phyloP scores from a whole-genome alignment of 768 basidiomycete species.

The Hypsizygus marmoreus region DNA sequence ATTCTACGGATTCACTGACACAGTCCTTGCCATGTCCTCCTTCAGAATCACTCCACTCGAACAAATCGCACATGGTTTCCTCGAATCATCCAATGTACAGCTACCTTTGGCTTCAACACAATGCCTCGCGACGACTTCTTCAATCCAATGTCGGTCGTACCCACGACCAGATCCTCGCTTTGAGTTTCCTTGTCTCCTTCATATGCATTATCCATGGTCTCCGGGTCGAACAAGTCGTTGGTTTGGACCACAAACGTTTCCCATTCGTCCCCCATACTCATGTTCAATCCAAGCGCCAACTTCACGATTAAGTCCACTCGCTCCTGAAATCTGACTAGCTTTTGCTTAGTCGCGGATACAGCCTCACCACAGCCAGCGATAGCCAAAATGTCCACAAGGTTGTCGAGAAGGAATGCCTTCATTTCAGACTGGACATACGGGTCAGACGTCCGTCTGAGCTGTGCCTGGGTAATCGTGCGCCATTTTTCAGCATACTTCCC shows the following conservation, averaged over 20 bases:
- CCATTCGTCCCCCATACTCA: slow-evolving; percentile 24
- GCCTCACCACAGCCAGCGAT: slow-evolving; percentile 33
- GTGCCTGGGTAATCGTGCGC: slow-evolving; percentile 27
- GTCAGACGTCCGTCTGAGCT: slow-evolving; percentile 22
- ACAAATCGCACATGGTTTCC: slow-evolving; percentile 7
- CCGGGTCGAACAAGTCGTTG: slow-evolving; percentile 26
- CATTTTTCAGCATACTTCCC: slow-evolving; percentile 22
- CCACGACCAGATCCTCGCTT: slow-evolving; percentile 27
- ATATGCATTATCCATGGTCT: slow-evolving; percentile 31
- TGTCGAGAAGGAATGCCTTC: slow-evolving; percentile 9
- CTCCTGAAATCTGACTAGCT: slow-evolving; percentile 12
- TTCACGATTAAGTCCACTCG: slow-evolving; percentile 25
- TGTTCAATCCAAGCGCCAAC: slow-evolving; percentile 33
- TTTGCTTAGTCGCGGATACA: slow-evolving; percentile 1
- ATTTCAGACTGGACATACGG: slow-evolving; percentile 18
- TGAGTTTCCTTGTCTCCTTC: slow-evolving; percentile 14
- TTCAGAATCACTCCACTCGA: too few species aligned
- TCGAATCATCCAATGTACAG: slow-evolving; percentile 20
- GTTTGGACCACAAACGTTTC: slow-evolving; percentile 27
- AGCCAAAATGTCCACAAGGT: slow-evolving; percentile 22
- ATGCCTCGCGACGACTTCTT: slow-evolving; percentile 13
- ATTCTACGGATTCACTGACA: too few species aligned
- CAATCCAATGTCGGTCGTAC: slow-evolving; percentile 35
- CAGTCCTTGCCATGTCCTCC: too few species aligned
- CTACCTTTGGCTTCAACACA: slow-evolving; percentile 31